phyloP scores from a whole-genome alignment of 1,284 basidiomycete genomes.

The Sanghuangporus baumii region DNA sequence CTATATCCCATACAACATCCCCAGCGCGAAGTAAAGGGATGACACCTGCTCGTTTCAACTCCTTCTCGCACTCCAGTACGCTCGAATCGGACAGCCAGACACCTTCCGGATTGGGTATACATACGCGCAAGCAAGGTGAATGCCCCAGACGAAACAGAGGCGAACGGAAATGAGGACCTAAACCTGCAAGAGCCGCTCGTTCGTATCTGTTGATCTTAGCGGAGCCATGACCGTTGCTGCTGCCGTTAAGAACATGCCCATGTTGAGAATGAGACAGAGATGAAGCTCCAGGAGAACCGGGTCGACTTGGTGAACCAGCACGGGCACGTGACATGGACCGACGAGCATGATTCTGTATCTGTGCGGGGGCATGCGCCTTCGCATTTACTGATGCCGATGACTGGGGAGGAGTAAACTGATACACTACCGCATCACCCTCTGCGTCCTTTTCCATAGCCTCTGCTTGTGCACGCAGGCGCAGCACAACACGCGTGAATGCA shows the following conservation, averaged over 20 bases:
- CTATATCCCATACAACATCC: slow-evolving; percentile 79
- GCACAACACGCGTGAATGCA: slow-evolving; percentile 68
- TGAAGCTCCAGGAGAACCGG: slow-evolving; percentile 7
- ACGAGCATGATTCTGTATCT: slow-evolving; percentile 14
- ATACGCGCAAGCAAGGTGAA: slow-evolving; percentile 69
- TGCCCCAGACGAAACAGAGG: slow-evolving; percentile 62
- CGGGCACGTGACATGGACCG: slow-evolving; percentile 11
- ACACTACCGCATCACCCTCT: slow-evolving; percentile 15
- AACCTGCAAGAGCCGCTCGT: neutral
- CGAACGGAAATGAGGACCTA: slow-evolving; percentile 43
- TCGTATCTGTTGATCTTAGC: slow-evolving; percentile 2
- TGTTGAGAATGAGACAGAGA: slow-evolving; percentile 6
- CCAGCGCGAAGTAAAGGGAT: slow-evolving; percentile 56
- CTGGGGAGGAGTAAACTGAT: slow-evolving; percentile 15
- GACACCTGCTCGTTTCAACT: slow-evolving; percentile 62
- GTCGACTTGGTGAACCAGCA: slow-evolving; percentile 9
- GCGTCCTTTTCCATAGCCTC: slow-evolving; percentile 39
- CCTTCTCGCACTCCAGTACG: slow-evolving; percentile 72
- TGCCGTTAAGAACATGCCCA: neutral
- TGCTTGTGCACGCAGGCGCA: slow-evolving; percentile 69
- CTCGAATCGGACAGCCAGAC: slow-evolving; percentile 76
- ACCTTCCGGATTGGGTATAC: slow-evolving; percentile 75
- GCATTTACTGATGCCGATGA: slow-evolving; percentile 13
- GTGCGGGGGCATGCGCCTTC: slow-evolving; percentile 13
- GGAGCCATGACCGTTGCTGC: neutral